Evolutionary conservation across 2,329 filamentous ascomycete genomes (phyloP).

Genomic region (Fragosphaeria purpurea): DNA sequence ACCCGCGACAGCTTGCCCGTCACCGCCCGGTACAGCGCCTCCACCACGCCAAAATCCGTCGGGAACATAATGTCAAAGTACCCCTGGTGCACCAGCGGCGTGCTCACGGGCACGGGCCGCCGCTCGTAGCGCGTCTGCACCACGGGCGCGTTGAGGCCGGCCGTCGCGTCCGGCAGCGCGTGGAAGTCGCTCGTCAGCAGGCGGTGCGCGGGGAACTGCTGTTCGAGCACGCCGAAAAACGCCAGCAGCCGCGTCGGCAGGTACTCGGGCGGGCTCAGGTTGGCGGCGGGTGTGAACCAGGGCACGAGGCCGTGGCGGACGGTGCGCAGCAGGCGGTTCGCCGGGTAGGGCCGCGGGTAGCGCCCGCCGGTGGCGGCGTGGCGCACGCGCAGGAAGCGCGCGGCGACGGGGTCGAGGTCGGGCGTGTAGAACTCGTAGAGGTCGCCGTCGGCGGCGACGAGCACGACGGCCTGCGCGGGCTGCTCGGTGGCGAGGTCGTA

Average conservation of each 20-base stretch:
- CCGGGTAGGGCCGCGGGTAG: constrained; percentile 52
- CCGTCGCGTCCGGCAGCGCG: constrained; percentile 69
- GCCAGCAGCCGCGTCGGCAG: constrained; percentile 91
- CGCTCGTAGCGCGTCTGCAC: constrained; percentile 91
- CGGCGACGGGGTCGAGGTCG: constrained; percentile 69
- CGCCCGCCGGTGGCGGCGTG: constrained; percentile 60
- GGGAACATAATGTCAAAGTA: constrained; percentile 99
- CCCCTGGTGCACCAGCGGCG: constrained; percentile 90
- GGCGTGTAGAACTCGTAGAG: constrained; percentile 91
- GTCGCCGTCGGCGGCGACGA: constrained; percentile 76
- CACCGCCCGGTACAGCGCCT: constrained; percentile 84
- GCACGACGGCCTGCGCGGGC: constrained; percentile 77
- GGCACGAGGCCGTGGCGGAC: constrained; percentile 57
- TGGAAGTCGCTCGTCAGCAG: constrained; percentile 88
- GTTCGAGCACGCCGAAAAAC: constrained; percentile 85
- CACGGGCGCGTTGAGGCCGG: constrained; percentile 82
- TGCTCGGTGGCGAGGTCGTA: constrained; percentile 75
- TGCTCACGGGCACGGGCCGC: constrained; percentile 78
- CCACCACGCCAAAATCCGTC: constrained; percentile 84
- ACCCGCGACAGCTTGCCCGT: constrained; percentile 87
- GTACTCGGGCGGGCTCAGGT: constrained; percentile 78
- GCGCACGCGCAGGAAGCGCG: constrained; percentile 75
- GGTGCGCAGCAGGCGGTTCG: constrained; percentile 45
- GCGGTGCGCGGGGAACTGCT: constrained; percentile 82
- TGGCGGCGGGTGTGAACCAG: constrained; percentile 44